These are phyloP conservation scores for Pseudocercospora vitis DNA, from an alignment of 2,329 filamentous ascomycete species.

Conservation along the genomic window DNA sequence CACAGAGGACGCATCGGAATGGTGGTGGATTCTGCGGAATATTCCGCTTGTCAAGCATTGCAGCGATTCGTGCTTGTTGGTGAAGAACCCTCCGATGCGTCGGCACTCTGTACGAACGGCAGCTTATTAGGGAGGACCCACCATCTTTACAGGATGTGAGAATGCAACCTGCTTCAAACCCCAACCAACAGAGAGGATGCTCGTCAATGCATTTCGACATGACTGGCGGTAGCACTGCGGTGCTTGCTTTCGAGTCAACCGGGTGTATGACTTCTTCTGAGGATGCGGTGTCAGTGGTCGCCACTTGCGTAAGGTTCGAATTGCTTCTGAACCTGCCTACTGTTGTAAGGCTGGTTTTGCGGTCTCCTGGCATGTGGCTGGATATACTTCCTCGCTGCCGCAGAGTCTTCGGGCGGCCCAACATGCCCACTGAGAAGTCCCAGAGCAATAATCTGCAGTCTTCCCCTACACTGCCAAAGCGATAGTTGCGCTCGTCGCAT, in stretches of 20 bases:
- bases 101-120: too few relatives aligned
- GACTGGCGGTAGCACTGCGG: slow-evolving; percentile 85
- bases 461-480: slow-evolving; percentile 93
- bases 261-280: slow-evolving; percentile 68
- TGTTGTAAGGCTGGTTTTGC: slow-evolving; percentile 43
- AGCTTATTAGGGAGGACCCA: slow-evolving; percentile 51
- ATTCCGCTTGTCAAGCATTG: too few relatives aligned
- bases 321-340: slow-evolving; percentile 67
- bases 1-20: too few relatives aligned
- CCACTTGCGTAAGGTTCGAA: slow-evolving; percentile 60
- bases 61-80: too few relatives aligned
- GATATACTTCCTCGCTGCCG: slow-evolving; percentile 57
- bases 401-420: slow-evolving; percentile 77
- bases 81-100: too few relatives aligned
- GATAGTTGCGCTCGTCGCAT: slow-evolving; percentile 91
- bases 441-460: slow-evolving; percentile 87
- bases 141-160: slow-evolving; percentile 89
- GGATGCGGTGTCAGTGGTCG: slow-evolving; percentile 39
- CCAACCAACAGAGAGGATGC: slow-evolving; percentile 84
- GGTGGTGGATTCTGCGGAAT: too few relatives aligned
- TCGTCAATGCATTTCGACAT: slow-evolving; percentile 82
- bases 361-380: slow-evolving; percentile 52
- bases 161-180: slow-evolving; percentile 91
- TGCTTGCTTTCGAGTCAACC: slow-evolving; percentile 80
- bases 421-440: slow-evolving; percentile 97